A percentile compares a stretch with the other conserved stretches of the same genome.
phyloP scores from a whole-genome alignment of 179 eudicot species.

The Amaranthus tricolor region DNA sequence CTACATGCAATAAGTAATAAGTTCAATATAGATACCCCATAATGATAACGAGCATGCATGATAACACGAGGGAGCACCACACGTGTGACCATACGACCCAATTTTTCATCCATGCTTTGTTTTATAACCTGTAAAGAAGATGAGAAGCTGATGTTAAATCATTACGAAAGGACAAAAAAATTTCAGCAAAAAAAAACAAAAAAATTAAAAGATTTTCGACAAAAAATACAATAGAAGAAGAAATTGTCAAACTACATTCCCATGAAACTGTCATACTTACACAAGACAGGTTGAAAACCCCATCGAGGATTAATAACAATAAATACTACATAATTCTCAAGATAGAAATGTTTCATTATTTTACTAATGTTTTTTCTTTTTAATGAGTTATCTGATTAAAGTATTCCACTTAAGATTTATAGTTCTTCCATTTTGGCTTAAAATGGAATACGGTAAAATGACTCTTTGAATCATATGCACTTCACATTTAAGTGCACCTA shows the following conservation, averaged over 20 bases:
- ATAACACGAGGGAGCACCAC: slow-evolving; percentile 96
- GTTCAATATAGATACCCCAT: slow-evolving; percentile 52
- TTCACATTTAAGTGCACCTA: too few relatives aligned
- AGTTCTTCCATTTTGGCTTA: too few relatives aligned
- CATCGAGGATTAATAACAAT: neutral
- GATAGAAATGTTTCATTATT: too few relatives aligned
- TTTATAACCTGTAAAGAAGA: slow-evolving; percentile 59
- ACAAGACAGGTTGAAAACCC: neutral
- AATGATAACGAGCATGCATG: slow-evolving; percentile 93
- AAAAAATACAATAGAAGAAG: too few relatives aligned
- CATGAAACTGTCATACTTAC: neutral
- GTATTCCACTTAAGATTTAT: too few relatives aligned
- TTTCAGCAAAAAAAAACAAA: too few relatives aligned
- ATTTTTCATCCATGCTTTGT: slow-evolving; percentile 69
- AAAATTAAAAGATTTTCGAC: too few relatives aligned
- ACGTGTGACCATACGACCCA: slow-evolving; percentile 86
- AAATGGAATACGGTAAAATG: too few relatives aligned
- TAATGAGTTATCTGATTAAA: too few relatives aligned
- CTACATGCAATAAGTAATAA: neutral
- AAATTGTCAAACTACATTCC: neutral
- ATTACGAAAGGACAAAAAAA: neutral
- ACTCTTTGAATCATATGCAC: too few relatives aligned
- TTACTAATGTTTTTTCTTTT: too few relatives aligned
- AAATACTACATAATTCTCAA: too few relatives aligned
- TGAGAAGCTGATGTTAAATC: neutral